Evolutionary conservation across 1,284 basidiomycete species (phyloP), one percentile per base, ranked within the genome.

Genomic region (Pseudozyma tsukubaensis): DNA sequence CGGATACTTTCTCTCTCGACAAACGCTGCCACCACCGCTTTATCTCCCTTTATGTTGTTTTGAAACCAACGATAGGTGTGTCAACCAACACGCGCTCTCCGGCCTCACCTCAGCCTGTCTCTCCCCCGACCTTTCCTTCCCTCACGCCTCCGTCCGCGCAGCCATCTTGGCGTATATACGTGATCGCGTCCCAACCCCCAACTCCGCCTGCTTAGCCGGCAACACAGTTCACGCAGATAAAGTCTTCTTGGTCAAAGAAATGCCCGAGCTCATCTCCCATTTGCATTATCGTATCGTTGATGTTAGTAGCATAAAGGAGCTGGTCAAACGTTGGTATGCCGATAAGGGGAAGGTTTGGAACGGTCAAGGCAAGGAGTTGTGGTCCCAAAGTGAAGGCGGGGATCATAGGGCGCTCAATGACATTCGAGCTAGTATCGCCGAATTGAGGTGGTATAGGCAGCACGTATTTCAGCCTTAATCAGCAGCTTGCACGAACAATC

Each of bases 221-320:
- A 94, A 88, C 82, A 91, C 91, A 7, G 91, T 94, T 1, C 92
- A 94, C 77, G 89, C 89, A 1, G 93, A 94, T 83, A 87, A 89
- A 61, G 84, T 86, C 1, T 94, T 94, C 80, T 86, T 94, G 13
- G 86, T 85, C 2, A 88, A 89, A 77, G 89, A 92, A 65, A 92
- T 94, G 91, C 92, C 92, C 4, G 89, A 90, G 39, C 63, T 85
- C 24, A 61, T 82, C 4, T 58, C 78, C 10, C 86, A 87, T 58
- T 80, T 88, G 5, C 86, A 87, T 24, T 88, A 88, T 70, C 78
- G 87, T 16, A 88, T 88, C 44, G 62, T 72, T 91, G 92, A 86
- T 44, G 82, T 82, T 0, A 64, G 59, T 24, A 34, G 91, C 0
- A 88, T 94, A 76, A 94, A 94, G 86, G 92, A 94, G 91, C 91